Evolutionary conservation across 306 rosid species (phyloP).

Genomic region (Psophocarpus tetragonolobus): DNA sequence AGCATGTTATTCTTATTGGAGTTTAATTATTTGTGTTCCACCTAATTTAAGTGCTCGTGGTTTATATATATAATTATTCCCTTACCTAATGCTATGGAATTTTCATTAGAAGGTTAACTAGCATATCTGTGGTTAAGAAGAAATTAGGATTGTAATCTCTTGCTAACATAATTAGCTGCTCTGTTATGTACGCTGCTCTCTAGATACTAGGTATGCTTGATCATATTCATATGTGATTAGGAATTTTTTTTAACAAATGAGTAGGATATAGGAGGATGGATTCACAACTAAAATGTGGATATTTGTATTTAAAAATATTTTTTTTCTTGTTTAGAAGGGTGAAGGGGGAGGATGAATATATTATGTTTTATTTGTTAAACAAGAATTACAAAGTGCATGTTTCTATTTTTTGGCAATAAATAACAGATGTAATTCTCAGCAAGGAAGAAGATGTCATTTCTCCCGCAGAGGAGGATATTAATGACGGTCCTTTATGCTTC

Average conservation of each 20-base stretch:
- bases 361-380: conserved; percentile 14
- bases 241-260: not conserved
- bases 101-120: not conserved
- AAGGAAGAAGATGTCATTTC: conserved; percentile 76
- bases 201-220: not conserved
- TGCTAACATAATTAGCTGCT: conserved; percentile 1
- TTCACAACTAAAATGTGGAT: conserved; percentile 10
- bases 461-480: conserved; percentile 54
- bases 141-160: not conserved
- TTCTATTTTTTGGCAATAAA: conserved; percentile 22
- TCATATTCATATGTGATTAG: not conserved
- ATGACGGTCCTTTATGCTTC: conserved; percentile 64
- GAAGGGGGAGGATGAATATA: not conserved
- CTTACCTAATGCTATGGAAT: too few relatives aligned
- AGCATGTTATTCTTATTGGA: not conserved
- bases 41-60: conserved; percentile 7
- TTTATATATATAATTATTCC: too few relatives aligned
- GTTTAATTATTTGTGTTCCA: conserved; percentile 2
- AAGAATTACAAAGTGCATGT: conserved; percentile 16
- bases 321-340: not conserved
- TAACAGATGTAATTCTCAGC: conserved; percentile 72
- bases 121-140: conserved; percentile 16
- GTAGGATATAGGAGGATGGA: not conserved
- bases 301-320: not conserved
- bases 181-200: not conserved